phyloP scores from a whole-genome alignment of 257 asterid species.

The Nicotiana paniculata region DNA sequence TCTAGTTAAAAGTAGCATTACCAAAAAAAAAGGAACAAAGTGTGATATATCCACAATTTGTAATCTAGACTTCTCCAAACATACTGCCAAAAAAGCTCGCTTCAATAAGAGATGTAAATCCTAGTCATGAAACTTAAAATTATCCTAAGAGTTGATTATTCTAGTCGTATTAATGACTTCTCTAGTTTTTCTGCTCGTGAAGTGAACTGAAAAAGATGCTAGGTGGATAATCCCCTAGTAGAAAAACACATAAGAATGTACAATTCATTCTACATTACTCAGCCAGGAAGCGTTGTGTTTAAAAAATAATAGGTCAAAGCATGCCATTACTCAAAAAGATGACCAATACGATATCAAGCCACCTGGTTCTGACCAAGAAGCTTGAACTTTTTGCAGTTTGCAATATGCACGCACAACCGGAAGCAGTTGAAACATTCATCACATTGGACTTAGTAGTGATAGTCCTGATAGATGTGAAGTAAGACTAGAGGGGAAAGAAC shows the following conservation, averaged over 20 bases:
- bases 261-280: not conserved
- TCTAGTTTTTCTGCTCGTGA: not conserved
- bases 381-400: not conserved
- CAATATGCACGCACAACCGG: not conserved
- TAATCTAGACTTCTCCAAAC: not conserved
- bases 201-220: not conserved
- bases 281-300: not conserved
- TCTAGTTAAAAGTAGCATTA: not conserved
- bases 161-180: not conserved
- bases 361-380: not conserved
- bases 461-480: slow-evolving; percentile 4
- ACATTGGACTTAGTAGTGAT: not conserved
- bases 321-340: not conserved
- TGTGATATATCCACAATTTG: not conserved
- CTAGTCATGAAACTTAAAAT: not conserved
- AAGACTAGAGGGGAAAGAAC: not conserved
- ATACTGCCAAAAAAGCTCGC: not conserved
- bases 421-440: slow-evolving; percentile 4
- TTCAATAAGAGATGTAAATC: not conserved
- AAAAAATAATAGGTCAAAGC: not conserved
- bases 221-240: not conserved
- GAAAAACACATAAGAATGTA: not conserved
- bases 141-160: not conserved
- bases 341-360: not conserved
- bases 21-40: not conserved